Percentiles rank a stretch among this genome's conserved stretches.
Evolutionary conservation across 2,329 filamentous ascomycete species (phyloP).

Genomic region (Chaetomium strumarium): DNA sequence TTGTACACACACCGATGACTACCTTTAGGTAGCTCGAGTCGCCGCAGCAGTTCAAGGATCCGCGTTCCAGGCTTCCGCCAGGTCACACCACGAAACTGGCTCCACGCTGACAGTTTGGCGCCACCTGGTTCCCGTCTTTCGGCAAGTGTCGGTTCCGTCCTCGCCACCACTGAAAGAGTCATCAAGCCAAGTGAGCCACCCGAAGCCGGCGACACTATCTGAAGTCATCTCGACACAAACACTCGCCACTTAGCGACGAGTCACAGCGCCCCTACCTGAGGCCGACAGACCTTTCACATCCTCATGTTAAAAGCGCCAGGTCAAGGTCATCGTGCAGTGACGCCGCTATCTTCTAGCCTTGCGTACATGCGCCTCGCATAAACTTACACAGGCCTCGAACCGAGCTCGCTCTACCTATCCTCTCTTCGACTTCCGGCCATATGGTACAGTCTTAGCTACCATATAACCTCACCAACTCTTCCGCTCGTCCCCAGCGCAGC

Average conservation of each 20-base stretch:
- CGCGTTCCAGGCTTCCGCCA: constrained; percentile 29
- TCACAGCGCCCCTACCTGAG: constrained; percentile 20
- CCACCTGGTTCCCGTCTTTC: constrained; percentile 28
- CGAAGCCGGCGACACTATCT: constrained; percentile 20
- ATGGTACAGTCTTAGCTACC: constrained; percentile 31
- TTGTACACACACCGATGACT: constrained; percentile 14
- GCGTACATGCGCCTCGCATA: constrained; percentile 28
- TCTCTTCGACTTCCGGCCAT: constrained; percentile 15
- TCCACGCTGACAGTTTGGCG: constrained; percentile 28
- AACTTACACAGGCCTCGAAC: constrained; percentile 13
- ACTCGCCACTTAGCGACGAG: constrained; percentile 21
- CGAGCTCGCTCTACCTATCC: constrained; percentile 2
- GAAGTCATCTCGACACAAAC: constrained; percentile 22
- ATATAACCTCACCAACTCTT: constrained; percentile 28
- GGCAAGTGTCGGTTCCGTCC: constrained; percentile 25
- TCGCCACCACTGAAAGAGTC: constrained; percentile 27
- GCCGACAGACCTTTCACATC: constrained; percentile 15
- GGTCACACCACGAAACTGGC: constrained; percentile 27
- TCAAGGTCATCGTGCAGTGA: constrained; percentile 20
- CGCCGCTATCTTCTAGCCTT: constrained; percentile 11
- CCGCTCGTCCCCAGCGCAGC: constrained; percentile 34
- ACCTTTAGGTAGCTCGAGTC: constrained; percentile 13
- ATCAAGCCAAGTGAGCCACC: constrained; percentile 25
- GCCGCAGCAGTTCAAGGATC: constrained; percentile 26
- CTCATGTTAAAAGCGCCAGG: constrained; percentile 17